phyloP scores from a whole-genome alignment of 768 basidiomycete genomes.

The Daedaleopsis nitida region DNA sequence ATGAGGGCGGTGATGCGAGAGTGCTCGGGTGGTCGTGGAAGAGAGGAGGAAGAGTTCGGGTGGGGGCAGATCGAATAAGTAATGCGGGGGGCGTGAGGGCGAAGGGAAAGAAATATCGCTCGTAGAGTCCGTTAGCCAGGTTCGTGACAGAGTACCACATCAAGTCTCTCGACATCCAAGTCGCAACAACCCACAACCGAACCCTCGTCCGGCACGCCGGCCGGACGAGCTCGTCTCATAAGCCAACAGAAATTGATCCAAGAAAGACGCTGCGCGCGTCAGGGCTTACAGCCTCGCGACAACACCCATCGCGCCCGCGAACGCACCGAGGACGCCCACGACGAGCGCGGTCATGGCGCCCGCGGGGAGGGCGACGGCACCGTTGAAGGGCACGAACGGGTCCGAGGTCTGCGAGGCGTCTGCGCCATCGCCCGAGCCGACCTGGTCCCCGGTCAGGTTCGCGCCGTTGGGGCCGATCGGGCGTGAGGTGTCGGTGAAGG shows the following conservation, averaged over 20 bases:
- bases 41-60: no score
- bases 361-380: slow-evolving; percentile 19
- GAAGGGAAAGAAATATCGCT: background rate
- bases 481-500: slow-evolving; percentile 63
- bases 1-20: no score
- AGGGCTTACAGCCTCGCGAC: slow-evolving; percentile 17
- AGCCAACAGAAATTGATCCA: background rate
- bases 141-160: background rate
- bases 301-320: slow-evolving; percentile 35
- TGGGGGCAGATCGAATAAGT: no score
- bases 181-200: background rate
- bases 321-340: slow-evolving; percentile 38
- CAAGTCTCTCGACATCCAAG: background rate
- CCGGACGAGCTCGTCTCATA: background rate
- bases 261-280: background rate
- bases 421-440: slow-evolving; percentile 38
- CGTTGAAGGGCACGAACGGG: slow-evolving; percentile 54
- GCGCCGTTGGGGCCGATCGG: slow-evolving; percentile 74
- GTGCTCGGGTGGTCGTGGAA: no score
- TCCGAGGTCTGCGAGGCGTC: slow-evolving; percentile 30
- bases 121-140: background rate
- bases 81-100: no score
- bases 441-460: slow-evolving; percentile 66
- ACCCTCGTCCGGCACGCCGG: no score
- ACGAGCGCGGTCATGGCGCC: slow-evolving; percentile 39